Percentiles rank a stretch among this genome's conserved stretches.
Conservation (phyloP, 352 stramenopile species). For the Sclerospora graminicola region DNA sequence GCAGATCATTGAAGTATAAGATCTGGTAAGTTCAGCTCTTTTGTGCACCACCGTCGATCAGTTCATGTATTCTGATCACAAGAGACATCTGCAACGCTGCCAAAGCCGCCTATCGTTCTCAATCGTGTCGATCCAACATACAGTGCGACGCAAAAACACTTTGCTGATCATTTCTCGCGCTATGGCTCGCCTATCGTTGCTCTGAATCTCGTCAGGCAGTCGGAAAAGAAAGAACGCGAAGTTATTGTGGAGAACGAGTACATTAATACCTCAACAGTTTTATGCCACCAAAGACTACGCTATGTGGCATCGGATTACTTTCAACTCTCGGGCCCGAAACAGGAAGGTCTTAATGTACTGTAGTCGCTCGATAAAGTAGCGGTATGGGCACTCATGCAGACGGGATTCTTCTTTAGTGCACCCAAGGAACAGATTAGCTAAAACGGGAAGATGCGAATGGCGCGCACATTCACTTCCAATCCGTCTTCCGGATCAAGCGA, state of each 20-base stretch:
- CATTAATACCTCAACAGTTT: slow-evolving; percentile 96
- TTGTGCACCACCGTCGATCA: too few species aligned
- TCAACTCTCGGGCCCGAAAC: slow-evolving; percentile 79
- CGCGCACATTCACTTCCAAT: too few species aligned
- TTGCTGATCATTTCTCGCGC: slow-evolving; percentile 90
- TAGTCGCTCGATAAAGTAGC: too few species aligned
- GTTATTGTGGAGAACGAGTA: slow-evolving; percentile 98
- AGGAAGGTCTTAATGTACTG: slow-evolving; percentile 91
- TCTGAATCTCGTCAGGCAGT: slow-evolving; percentile 97
- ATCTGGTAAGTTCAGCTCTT: too few species aligned
- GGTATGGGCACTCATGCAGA: too few species aligned
- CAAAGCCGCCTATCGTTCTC: slow-evolving; percentile 96
- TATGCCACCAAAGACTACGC: slow-evolving; percentile 78
- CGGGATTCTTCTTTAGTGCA: slow-evolving; percentile 94
- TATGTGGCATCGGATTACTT: slow-evolving; percentile 97
- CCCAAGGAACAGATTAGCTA: slow-evolving; percentile 67
- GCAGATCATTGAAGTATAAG: slow-evolving; percentile 93
- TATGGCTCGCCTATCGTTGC: slow-evolving; percentile 96
- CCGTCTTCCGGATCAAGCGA: too few species aligned
- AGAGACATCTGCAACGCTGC: too few species aligned
- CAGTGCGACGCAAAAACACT: slow-evolving; percentile 88
- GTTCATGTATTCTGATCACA: slow-evolving; percentile 99
- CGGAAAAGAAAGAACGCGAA: too few species aligned
- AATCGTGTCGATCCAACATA: slow-evolving; percentile 97
- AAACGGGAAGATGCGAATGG: too few species aligned